Conservation (phyloP, 768 basidiomycete species). For the Russula foetens region DNA sequence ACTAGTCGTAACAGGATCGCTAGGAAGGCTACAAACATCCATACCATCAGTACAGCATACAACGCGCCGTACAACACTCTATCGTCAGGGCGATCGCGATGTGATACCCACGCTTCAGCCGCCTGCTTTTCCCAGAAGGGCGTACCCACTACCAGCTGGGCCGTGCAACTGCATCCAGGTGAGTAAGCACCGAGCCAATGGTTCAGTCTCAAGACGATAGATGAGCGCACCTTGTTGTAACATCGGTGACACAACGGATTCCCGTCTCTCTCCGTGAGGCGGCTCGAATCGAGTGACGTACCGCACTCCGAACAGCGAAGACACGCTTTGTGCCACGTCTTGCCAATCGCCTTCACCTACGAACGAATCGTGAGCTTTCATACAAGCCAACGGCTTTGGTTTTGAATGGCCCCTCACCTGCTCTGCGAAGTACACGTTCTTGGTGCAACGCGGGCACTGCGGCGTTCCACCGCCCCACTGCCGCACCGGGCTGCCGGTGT, state of each 20-base stretch:
- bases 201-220: background rate
- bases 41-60: constrained; percentile 6
- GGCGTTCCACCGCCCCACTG: constrained; percentile 55
- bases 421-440: constrained; percentile 82
- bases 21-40: constrained; percentile 3
- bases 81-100: background rate
- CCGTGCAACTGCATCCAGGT: constrained; percentile 47
- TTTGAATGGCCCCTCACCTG: constrained; percentile 40
- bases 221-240: constrained; percentile 49
- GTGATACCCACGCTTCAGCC: constrained; percentile 25
- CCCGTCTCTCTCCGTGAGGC: constrained; percentile 69
- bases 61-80: constrained; percentile 4
- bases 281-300: constrained; percentile 59
- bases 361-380: background rate
- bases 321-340: constrained; percentile 73
- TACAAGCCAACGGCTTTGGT: background rate
- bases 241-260: constrained; percentile 63
- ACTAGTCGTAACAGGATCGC: background rate
- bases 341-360: constrained; percentile 73
- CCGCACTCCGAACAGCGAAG: constrained; percentile 69
- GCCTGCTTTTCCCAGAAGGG: constrained; percentile 49
- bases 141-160: constrained; percentile 68
- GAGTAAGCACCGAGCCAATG: background rate
- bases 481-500: constrained; percentile 23
- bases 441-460: constrained; percentile 56